These are phyloP conservation scores for Phyllosticta citrichinensis DNA, from an alignment of 2,329 filamentous ascomycete genomes.

Conservation along the genomic window DNA sequence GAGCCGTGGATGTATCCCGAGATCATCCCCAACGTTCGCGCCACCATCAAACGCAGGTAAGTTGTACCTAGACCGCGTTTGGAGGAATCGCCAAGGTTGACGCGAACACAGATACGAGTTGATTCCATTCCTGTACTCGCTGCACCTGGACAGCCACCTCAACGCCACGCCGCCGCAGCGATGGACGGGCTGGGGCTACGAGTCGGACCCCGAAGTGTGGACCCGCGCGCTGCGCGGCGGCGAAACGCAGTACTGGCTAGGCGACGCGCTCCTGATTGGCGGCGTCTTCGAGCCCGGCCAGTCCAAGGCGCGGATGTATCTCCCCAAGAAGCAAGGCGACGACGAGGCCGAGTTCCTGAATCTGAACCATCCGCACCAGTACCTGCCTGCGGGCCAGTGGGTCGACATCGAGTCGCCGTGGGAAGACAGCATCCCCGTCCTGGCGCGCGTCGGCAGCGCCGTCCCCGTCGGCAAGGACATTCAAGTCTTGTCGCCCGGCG, in stretches of 20 bases:
- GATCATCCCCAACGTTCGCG: constrained; percentile 51
- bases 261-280: constrained; percentile 54
- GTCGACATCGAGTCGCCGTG: constrained; percentile 41
- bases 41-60: constrained; percentile 49
- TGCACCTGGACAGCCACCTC: constrained; percentile 51
- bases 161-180: constrained; percentile 55
- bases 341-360: constrained; percentile 51
- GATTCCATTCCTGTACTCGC: constrained; percentile 61
- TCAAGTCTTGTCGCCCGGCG: constrained; percentile 44
- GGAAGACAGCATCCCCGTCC: constrained; percentile 44
- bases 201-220: constrained; percentile 58
- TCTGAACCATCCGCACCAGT: constrained; percentile 50
- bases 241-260: constrained; percentile 65
- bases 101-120: constrained; percentile 49
- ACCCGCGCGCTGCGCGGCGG: constrained; percentile 48
- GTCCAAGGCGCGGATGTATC: constrained; percentile 48
- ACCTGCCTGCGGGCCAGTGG: constrained; percentile 47
- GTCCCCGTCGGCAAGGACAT: constrained; percentile 43
- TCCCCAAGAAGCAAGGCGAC: constrained; percentile 39
- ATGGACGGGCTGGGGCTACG: constrained; percentile 67
- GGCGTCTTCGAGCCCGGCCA: constrained; percentile 51
- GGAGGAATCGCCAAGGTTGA: neutral
- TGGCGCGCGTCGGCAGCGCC: constrained; percentile 45
- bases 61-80: neutral
- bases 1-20: constrained; percentile 71